Evolutionary conservation across 2,329 filamentous ascomycete species (phyloP).

Genomic region (Penicillium janthinellum): DNA sequence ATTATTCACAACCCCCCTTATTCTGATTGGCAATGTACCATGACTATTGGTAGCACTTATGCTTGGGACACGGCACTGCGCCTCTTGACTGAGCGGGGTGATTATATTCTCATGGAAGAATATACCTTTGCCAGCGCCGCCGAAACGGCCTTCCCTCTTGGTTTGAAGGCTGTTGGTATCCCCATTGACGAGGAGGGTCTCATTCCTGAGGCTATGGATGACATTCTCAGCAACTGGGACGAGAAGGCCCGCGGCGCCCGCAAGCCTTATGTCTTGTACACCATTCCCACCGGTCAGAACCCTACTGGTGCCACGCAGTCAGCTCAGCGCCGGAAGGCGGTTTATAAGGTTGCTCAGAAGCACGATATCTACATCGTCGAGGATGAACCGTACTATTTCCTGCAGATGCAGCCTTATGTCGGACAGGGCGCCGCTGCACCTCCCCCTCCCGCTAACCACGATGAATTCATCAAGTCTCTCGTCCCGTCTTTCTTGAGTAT

Average conservation of each 20-base stretch:
- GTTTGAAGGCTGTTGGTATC: slow-evolving; percentile 61
- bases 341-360: slow-evolving; percentile 78
- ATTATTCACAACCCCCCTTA: slow-evolving; percentile 86
- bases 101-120: slow-evolving; percentile 82
- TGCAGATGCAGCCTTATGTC: slow-evolving; percentile 77
- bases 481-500: slow-evolving; percentile 77
- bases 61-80: slow-evolving; percentile 81
- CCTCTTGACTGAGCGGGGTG: slow-evolving; percentile 75
- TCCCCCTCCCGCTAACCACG: slow-evolving; percentile 62
- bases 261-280: slow-evolving; percentile 71
- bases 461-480: slow-evolving; percentile 72
- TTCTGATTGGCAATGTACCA: slow-evolving; percentile 81
- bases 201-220: slow-evolving; percentile 62
- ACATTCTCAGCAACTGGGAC: slow-evolving; percentile 68
- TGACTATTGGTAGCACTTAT: slow-evolving; percentile 84
- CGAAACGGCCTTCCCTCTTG: slow-evolving; percentile 65
- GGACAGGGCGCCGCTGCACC: slow-evolving; percentile 54
- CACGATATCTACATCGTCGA: slow-evolving; percentile 87
- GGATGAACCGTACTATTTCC: slow-evolving; percentile 93
- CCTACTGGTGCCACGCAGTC: slow-evolving; percentile 85
- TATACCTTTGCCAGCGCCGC: slow-evolving; percentile 84
- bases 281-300: slow-evolving; percentile 81
- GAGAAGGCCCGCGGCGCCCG: slow-evolving; percentile 55
- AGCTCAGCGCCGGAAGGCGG: slow-evolving; percentile 63
- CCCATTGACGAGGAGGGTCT: slow-evolving; percentile 69